Conservation (phyloP, 805 yeast species). For the Maudiozyma pseudohumilis region DNA sequence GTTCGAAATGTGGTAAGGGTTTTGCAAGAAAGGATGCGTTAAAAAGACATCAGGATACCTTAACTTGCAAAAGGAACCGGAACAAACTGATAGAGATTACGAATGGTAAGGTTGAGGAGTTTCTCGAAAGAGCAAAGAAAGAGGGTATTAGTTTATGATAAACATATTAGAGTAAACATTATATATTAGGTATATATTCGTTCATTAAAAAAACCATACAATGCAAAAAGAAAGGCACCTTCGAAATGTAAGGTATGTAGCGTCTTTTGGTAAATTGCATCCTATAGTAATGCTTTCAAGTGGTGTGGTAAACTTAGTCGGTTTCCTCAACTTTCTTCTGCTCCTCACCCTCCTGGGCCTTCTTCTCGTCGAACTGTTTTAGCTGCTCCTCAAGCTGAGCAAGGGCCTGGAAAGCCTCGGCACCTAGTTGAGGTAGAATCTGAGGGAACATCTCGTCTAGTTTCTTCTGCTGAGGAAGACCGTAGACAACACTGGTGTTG, state of each 20-base stretch:
- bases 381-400: slow-evolving; percentile 82
- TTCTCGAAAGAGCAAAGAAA: slow-evolving; percentile 23
- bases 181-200: not conserved
- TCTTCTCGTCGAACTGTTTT: slow-evolving; percentile 30
- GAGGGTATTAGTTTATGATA: slow-evolving; percentile 19
- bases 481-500: slow-evolving; percentile 92
- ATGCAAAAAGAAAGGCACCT: too few species aligned
- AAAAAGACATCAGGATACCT: slow-evolving; percentile 63
- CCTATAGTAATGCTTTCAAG: too few species aligned
- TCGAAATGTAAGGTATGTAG: too few species aligned
- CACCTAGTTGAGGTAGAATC: slow-evolving; percentile 92
- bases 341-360: slow-evolving; percentile 1
- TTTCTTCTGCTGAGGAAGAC: slow-evolving; percentile 87
- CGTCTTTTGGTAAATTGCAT: too few species aligned
- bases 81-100: slow-evolving; percentile 36
- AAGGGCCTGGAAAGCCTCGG: slow-evolving; percentile 85
- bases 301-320: not conserved
- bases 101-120: slow-evolving; percentile 30
- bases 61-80: slow-evolving; percentile 66
- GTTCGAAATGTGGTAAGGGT: slow-evolving; percentile 70
- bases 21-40: slow-evolving; percentile 78
- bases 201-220: not conserved
- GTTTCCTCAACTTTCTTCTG: slow-evolving; percentile 1
- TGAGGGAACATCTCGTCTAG: slow-evolving; percentile 88
- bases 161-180: not conserved